These are phyloP conservation scores for Stemphylium beticola DNA, from an alignment of 2,329 filamentous ascomycete genomes.

Conservation along the genomic window DNA sequence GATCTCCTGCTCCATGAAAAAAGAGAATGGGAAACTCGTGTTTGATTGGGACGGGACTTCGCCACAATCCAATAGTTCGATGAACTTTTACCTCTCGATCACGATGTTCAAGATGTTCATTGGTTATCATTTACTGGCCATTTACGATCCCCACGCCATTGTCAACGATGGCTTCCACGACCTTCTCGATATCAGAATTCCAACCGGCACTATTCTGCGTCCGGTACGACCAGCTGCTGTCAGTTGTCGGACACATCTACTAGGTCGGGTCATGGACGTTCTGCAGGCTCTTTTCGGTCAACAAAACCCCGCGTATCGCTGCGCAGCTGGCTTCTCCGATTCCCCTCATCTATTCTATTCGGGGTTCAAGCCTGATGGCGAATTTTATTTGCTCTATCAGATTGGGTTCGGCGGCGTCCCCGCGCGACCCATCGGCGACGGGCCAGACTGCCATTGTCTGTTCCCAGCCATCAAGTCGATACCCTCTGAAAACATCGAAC, in stretches of 20 bases:
- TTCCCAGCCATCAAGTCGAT: slow-evolving; percentile 60
- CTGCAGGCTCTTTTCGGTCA: slow-evolving; percentile 59
- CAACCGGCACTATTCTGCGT: slow-evolving; percentile 54
- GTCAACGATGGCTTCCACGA: slow-evolving; percentile 61
- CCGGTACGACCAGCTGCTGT: slow-evolving; percentile 57
- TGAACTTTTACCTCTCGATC: slow-evolving; percentile 58
- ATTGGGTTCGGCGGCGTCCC: slow-evolving; percentile 60
- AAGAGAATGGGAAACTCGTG: slow-evolving; percentile 50
- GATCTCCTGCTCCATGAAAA: slow-evolving; percentile 57
- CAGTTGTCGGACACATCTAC: slow-evolving; percentile 56
- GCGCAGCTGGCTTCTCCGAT: slow-evolving; percentile 59
- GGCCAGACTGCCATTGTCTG: slow-evolving; percentile 58
- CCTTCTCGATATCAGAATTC: slow-evolving; percentile 56
- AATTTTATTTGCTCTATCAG: slow-evolving; percentile 59
- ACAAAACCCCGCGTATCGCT: slow-evolving; percentile 54
- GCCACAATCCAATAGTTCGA: slow-evolving; percentile 54
- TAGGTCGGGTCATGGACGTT: slow-evolving; percentile 58
- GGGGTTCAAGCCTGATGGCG: slow-evolving; percentile 56
- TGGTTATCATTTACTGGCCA: slow-evolving; percentile 57
- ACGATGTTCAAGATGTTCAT: slow-evolving; percentile 62
- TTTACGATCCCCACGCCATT: slow-evolving; percentile 56
- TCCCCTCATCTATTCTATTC: slow-evolving; percentile 60
- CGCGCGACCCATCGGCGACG: slow-evolving; percentile 56
- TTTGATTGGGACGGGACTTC: slow-evolving; percentile 60
- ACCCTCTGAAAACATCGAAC: slow-evolving; percentile 57